Evolutionary conservation across 1,284 basidiomycete species (phyloP), one percentile per base, ranked within the genome.

Genomic region (Coriolopsis trogii): DNA sequence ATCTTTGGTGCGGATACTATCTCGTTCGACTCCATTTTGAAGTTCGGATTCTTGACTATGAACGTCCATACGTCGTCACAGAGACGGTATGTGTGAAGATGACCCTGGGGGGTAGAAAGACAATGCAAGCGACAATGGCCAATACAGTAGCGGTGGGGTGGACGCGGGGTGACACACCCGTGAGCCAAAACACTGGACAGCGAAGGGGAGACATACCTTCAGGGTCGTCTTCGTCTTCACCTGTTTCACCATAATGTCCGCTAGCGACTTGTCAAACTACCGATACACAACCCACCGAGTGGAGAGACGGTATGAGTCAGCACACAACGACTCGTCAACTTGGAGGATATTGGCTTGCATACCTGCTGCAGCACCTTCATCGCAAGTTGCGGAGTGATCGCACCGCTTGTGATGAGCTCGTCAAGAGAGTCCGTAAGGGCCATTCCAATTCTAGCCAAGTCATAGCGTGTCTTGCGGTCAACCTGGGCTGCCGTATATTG

Each of bases 41-140:
- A 95, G 15, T 84, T 82, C 13, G 94, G 88, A 62, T 95, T 85
- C 69, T 93, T 92, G 41, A 96, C 89, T 56, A 95, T 91, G 70
- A 97, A 98, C 33, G 95, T 97, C 95, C 95, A 97, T 41, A 97
- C 94, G 66, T 97, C 95, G 73, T 97, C 95, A 67, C 93, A 95
- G 2, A 95, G 79, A n/a, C 93, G 85, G 73, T 97, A 97, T 1
- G 93, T 96, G 63, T 89, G 84, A 41, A 97, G 72, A 67, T 95
- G 91, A 16, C 93, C 95, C 92, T 95, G 64, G 7, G 44, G 36
- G 6, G 20, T 18, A 34, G 20, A 30, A 15, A 10, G 23, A 45
- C 40, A 16, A 23, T 15, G 47, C n/a, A 4, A 34, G n/a, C 4
- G 33, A 16, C 6, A 34, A 16, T n/a, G 33, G 12, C 13, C 31